phyloP scores from a whole-genome alignment of 106 monocot species.

The Alisma plantagoaquatica region DNA sequence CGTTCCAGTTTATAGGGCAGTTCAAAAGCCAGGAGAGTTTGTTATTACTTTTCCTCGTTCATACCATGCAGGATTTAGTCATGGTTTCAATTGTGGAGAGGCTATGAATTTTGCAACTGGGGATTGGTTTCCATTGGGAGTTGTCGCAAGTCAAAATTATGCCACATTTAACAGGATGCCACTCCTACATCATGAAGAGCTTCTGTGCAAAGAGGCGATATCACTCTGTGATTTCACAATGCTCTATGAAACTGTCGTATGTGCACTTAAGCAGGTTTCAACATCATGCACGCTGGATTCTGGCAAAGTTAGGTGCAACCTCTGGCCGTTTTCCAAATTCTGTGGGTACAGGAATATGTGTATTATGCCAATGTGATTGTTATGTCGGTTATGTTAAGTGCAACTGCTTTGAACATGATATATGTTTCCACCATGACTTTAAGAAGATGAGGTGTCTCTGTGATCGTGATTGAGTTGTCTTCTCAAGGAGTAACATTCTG shows the following conservation, averaged over 20 bases:
- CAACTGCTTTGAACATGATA: slow-evolving; percentile 31
- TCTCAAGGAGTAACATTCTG: slow-evolving; percentile 29
- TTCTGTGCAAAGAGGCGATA: slow-evolving; percentile 82
- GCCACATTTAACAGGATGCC: slow-evolving; percentile 67
- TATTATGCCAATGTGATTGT: slow-evolving; percentile 54
- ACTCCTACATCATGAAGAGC: slow-evolving; percentile 76
- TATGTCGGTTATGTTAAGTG: slow-evolving; percentile 50
- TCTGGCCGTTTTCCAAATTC: background rate
- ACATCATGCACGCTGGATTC: slow-evolving; percentile 31
- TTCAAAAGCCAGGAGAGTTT: slow-evolving; percentile 91
- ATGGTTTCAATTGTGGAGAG: slow-evolving; percentile 98
- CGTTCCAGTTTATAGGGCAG: slow-evolving; percentile 91
- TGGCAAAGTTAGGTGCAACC: slow-evolving; percentile 28
- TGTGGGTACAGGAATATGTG: slow-evolving; percentile 19
- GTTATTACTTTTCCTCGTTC: slow-evolving; percentile 89
- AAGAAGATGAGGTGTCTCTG: slow-evolving; percentile 37
- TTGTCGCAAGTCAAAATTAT: slow-evolving; percentile 63
- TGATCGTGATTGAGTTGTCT: slow-evolving; percentile 18
- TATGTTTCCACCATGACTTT: slow-evolving; percentile 53
- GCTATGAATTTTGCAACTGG: slow-evolving; percentile 96
- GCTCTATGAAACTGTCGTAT: slow-evolving; percentile 40
- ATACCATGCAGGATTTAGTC: slow-evolving; percentile 97
- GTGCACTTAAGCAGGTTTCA: slow-evolving; percentile 54
- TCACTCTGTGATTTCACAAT: slow-evolving; percentile 32
- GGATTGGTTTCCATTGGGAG: slow-evolving; percentile 87